These are phyloP conservation scores for Vaccinium corymbosum DNA, from an alignment of 148 eudicot genomes.

Conservation along the genomic window DNA sequence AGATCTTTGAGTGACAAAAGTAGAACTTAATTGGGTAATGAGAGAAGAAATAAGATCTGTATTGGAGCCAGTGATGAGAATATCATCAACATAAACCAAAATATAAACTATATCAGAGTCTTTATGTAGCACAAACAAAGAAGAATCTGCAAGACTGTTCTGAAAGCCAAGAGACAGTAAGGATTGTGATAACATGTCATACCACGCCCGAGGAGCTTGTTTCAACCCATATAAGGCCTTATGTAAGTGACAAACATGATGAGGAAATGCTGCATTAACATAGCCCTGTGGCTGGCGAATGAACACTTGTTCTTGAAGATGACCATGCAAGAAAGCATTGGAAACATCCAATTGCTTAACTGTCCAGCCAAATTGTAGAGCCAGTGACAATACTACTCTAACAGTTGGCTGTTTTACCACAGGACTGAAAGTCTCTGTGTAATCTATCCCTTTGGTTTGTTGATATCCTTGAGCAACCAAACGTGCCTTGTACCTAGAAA, in stretches of 20 bases:
- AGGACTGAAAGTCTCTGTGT: background rate
- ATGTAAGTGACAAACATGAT: background rate
- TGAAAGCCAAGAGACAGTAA: background rate
- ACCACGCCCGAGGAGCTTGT: background rate
- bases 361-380: background rate
- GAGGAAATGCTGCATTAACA: background rate
- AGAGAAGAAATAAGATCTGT: fast-evolving
- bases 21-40: fast-evolving
- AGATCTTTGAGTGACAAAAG: background rate
- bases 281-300: background rate
- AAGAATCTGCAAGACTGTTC: background rate
- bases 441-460: background rate
- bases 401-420: background rate
- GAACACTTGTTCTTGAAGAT: background rate
- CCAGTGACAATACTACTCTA: background rate
- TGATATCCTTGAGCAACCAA: background rate
- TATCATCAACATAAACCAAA: background rate
- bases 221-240: background rate
- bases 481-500: background rate
- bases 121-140: background rate
- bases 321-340: background rate
- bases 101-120: background rate
- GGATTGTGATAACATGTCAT: background rate
- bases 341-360: background rate
- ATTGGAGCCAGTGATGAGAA: background rate